Evolutionary conservation across 805 yeast genomes (phyloP), one percentile per base, ranked within the genome.

Genomic region (Barnettozyma botsteinii): DNA sequence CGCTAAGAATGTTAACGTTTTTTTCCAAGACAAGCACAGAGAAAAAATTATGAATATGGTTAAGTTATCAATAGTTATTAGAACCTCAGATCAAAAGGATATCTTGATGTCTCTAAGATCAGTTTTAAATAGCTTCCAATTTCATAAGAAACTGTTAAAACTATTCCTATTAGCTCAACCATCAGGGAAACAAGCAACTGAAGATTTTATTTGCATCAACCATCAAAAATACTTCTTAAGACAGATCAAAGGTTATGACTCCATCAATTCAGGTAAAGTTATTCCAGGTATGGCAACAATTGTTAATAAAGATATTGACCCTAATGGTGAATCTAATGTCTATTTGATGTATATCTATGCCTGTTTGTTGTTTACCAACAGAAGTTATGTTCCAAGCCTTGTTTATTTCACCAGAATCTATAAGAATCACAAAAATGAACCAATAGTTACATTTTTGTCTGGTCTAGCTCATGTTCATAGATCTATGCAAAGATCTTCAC

Each of bases 141-240:
- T 91, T 60, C 77, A 85, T 25, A 79, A 85, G 33, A 77, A 77
- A 40, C 71, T 79, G 0, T 68, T 79, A 45, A 77, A 79, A 44
- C 58, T 86, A 19, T 86, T 87, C 57, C 60, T 83, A 55, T 75
- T 82, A 33, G 70, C 83, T 33, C 76, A 84, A 43, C 65, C 81
- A 1, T 70, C 83, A 0, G 88, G 91, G 0, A 65, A 67, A 22
- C 64, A 64, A 6, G 74, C 84, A 1, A 64, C 75, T 51, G 81
- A 77, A 12, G 68, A 74, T 14, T 77, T 82, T 54, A 80, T 85
- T 36, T 80, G 83, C 35, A 79, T 86, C 26, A 85, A 86, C 46
- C 91, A 86, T 55, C 98, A 91, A 53, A 93, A 93, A 59, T 91
- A 79, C 56, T 80, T 91, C 47, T 64, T 93, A 45, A 77, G 98